Conservation (phyloP, 768 basidiomycete species). For the Hericium rajendrae region DNA sequence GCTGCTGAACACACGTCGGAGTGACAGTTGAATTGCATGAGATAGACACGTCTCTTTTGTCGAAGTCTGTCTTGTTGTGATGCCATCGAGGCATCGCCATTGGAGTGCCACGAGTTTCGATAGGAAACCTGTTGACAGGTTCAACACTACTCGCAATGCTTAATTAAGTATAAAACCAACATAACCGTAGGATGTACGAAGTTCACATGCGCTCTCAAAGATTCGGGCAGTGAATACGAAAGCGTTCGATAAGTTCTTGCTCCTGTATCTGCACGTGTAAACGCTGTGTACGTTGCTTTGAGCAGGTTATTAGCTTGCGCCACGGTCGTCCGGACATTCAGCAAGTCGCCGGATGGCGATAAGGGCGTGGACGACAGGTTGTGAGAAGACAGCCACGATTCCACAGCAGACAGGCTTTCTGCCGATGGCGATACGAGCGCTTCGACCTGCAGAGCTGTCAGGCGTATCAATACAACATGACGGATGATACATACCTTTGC, state of each 20-base stretch:
- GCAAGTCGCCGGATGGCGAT: constrained; percentile 20
- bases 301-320: constrained; percentile 11
- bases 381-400: constrained; percentile 2
- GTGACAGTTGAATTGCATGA: constrained; percentile 8
- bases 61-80: neutral
- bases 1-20: constrained; percentile 14
- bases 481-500: neutral
- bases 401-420: constrained; percentile 2
- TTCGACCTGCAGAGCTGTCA: neutral
- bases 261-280: constrained; percentile 5
- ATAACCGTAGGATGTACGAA: constrained; percentile 12
- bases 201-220: constrained; percentile 8
- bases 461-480: neutral
- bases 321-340: constrained; percentile 12
- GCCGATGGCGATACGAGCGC: constrained; percentile 4
- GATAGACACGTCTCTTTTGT: neutral
- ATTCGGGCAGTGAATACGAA: constrained; percentile 12
- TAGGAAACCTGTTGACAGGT: neutral
- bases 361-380: constrained; percentile 2
- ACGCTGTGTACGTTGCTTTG: constrained; percentile 11
- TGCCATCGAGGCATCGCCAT: neutral
- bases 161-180: neutral
- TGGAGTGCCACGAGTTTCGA: neutral
- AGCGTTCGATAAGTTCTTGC: constrained; percentile 10
- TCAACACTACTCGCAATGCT: neutral